Base-by-base conservation (phyloP, 192 early-diverging fungal genomes). In the Entomortierella parvispora region DNA sequence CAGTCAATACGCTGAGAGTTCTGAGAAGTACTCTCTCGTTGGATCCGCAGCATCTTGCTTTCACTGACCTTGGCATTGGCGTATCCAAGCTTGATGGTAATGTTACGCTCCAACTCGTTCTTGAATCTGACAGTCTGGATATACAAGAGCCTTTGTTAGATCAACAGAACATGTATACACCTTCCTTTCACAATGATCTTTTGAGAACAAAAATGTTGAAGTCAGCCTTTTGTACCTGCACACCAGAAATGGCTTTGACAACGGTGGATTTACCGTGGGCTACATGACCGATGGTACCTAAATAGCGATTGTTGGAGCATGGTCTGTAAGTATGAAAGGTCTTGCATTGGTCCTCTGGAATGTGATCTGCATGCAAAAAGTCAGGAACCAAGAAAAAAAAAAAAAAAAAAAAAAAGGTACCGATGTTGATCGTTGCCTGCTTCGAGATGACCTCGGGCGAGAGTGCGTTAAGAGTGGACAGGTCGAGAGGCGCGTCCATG, bases 361-460 rank as follows among this genome's bases (percentile, higher is more conserved):
- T 46, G 45, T 12, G 15, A 31, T 25, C 18, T 53, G 51, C 15
- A 53, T n/a, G 28, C 17, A 10, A 17, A 29, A 32, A 53, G 28
- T 3, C 25, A 7, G 28, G 2, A 28, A 53, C 15, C 51, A 11
- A 53, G 22, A 3, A 8, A 23, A 3, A 11, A 4, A 28, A 29
- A 29, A 33, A 40, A 26, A 10, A 26, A 9, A 10, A 18, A 40
- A 2, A 20, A 23, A 28, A 46, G 62, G 45, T 82, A 95, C 97
- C 97, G 80, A 99, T 99, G 85, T 99, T 99, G 85, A 99, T 98
- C 50, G 97, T 99, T 44, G 97, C 97, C 85, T 99, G 97, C 61
- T 93, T 91, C 10, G 91, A 90, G 83, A 99, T 99, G 78, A 98
- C 97, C 85, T 99, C 96, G 29, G 93, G 94, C 45, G 93, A 94